A percentile compares a stretch with the other conserved stretches of the same genome.
Evolutionary conservation across 129 eudicot species (phyloP).

Genomic region (Tanacetum coccineum): DNA sequence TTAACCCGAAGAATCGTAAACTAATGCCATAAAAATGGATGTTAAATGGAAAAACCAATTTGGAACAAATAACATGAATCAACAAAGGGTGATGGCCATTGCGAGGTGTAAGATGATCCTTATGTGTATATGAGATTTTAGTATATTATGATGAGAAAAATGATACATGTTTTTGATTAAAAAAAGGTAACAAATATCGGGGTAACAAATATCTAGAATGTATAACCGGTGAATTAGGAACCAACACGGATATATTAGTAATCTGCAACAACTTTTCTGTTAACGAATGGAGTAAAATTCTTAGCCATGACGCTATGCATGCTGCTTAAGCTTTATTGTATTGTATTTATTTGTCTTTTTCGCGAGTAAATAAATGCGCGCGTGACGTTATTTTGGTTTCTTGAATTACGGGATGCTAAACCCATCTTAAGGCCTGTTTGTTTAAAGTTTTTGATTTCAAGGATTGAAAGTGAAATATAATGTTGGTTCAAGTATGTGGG

Average conservation of each 20-base stretch:
- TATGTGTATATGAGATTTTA: constrained; percentile 10
- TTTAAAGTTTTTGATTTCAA: too few relatives aligned
- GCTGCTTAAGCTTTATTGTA: too few relatives aligned
- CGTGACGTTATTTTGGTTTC: too few relatives aligned
- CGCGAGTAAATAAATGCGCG: too few relatives aligned
- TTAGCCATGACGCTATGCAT: too few relatives aligned
- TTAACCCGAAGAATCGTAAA: background rate
- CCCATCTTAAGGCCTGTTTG: too few relatives aligned
- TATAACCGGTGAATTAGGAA: constrained; percentile 3
- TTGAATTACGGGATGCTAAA: too few relatives aligned
- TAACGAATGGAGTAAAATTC: too few relatives aligned
- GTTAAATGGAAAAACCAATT: background rate
- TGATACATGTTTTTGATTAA: constrained; percentile 15
- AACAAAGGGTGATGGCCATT: background rate
- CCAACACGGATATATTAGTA: constrained; percentile 11
- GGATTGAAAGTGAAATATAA: too few relatives aligned
- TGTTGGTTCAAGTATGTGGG: too few relatives aligned
- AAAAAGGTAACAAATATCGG: constrained; percentile 16
- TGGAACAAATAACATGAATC: background rate
- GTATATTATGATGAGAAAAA: constrained; percentile 7
- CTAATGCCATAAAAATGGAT: background rate
- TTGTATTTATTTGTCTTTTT: too few relatives aligned
- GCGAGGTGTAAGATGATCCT: background rate
- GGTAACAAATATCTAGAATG: constrained; percentile 14
- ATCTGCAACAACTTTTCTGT: too few relatives aligned